Conservation (phyloP, 768 basidiomycete species). For the Kondoa subrosea region DNA sequence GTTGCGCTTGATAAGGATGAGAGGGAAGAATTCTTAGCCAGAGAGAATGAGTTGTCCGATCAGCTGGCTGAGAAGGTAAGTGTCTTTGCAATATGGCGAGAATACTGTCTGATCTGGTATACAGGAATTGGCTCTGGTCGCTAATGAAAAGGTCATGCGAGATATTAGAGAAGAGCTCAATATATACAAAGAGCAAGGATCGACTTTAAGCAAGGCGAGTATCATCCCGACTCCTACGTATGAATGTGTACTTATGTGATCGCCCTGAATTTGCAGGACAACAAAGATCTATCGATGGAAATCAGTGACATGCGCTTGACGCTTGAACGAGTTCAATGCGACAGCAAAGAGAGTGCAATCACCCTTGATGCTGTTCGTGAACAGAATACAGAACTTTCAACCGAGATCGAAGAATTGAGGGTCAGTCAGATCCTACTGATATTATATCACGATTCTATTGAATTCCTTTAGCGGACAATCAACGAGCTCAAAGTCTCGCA, state of each 20-base stretch:
- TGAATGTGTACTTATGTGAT: conserved; percentile 28
- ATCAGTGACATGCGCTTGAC: conserved; percentile 81
- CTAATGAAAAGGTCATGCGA: conserved; percentile 68
- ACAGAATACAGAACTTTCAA: conserved; percentile 69
- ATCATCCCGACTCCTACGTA: not conserved
- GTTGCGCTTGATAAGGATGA: conserved; percentile 86
- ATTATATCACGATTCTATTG: not conserved
- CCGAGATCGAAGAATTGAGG: conserved; percentile 73
- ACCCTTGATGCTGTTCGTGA: conserved; percentile 89
- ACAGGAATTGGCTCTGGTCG: conserved; percentile 55
- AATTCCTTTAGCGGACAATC: conserved; percentile 38
- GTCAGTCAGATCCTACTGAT: not conserved
- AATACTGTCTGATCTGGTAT: not conserved
- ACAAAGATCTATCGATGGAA: conserved; percentile 82
- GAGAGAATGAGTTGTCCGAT: conserved; percentile 94
- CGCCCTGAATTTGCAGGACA: conserved; percentile 44
- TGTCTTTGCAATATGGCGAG: no score
- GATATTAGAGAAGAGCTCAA: conserved; percentile 76
- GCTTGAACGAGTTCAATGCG: conserved; percentile 80
- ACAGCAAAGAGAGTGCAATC: conserved; percentile 84
- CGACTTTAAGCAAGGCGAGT: conserved; percentile 12
- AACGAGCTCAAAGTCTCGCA: conserved; percentile 61
- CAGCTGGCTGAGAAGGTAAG: conserved; percentile 59
- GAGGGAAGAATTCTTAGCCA: conserved; percentile 81
- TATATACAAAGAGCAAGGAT: conserved; percentile 58